Base-by-base conservation (phyloP, 192 early-diverging fungal genomes). In the Entomortierella parvispora region DNA sequence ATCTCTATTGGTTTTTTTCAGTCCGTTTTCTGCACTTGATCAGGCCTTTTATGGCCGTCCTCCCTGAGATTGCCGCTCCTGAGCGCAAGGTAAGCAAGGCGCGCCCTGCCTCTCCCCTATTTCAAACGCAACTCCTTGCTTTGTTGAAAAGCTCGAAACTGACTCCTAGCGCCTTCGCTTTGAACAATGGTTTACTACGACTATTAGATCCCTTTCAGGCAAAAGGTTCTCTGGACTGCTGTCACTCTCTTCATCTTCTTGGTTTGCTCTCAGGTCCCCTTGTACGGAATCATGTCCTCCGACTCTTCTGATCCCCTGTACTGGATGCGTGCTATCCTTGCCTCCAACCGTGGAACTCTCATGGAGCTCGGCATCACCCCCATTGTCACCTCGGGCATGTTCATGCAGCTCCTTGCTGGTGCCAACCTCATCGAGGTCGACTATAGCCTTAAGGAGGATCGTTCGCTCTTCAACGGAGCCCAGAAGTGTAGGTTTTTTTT, bases 321-420 rank as follows among this genome's bases (percentile, higher is more conserved):
- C 88, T 99, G 98, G 98, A 92, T 99, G 91, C 95, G 98, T 90
- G 96, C 97, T 34, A 99, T 99, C 74, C 89, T 99, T 61, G 98
- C 98, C 48, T 98, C 96, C 37, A 99, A 99, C 90, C 92, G 98
- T 83, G 98, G 98, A 79, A 99, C 98, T 33, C 84, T 99, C 40
- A 99, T 99, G 98, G 98, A 99, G 84, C 89, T 98, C 83, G 98
- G 98, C 83, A 99, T 99, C 68, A 98, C 97, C 25, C 98, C 98
- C 29, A 95, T 99, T 77, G 93, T 99, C 50, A 99, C 98, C 15
- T 99, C 97, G 10, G 97, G 98, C 42, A 99, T 99, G 98, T 99
- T 99, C 68, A 99, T 99, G 98, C 98, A 99, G 87, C 82, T 99
- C 63, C 85, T 99, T 57, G 96, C 97, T 15, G 98, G 98, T 58